Evolutionary conservation across 495 filamentous ascomycete species (phyloP).

Genomic region (Hypoxylon trugodes): DNA sequence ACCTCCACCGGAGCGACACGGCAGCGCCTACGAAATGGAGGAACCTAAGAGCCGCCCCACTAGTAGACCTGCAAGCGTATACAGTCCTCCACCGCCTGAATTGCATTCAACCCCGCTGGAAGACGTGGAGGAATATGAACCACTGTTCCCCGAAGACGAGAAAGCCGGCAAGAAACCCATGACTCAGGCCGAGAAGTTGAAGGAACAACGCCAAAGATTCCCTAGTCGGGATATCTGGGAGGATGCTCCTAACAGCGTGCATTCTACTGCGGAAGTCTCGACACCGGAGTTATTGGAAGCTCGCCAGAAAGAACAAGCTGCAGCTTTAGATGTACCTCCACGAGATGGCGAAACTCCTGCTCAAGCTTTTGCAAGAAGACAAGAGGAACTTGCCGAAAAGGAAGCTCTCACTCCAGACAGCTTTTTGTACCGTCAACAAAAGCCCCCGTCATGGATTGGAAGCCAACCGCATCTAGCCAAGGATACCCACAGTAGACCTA

Average conservation of each 20-base stretch:
- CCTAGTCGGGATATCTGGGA: conserved; percentile 97
- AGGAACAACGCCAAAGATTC: conserved; percentile 75
- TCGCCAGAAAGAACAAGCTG: conserved; percentile 41
- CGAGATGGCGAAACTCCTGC: conserved; percentile 58
- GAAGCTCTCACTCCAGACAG: conserved; percentile 51
- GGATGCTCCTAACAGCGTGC: conserved; percentile 87
- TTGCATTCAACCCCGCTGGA: conserved; percentile 78
- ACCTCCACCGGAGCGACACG: conserved; percentile 67
- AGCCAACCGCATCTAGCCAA: conserved; percentile 52
- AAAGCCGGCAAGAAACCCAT: conserved; percentile 59
- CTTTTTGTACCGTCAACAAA: conserved; percentile 57
- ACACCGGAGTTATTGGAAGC: conserved; percentile 72
- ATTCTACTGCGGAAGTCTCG: conserved; percentile 84
- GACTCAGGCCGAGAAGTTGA: conserved; percentile 60
- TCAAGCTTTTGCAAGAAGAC: conserved; percentile 61
- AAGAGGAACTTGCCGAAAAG: conserved; percentile 63
- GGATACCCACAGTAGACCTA: conserved; percentile 52
- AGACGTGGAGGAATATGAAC: conserved; percentile 94
- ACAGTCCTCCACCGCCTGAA: conserved; percentile 50
- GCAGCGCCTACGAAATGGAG: conserved; percentile 64
- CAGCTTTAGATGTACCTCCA: conserved; percentile 34
- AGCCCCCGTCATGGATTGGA: conserved; percentile 55
- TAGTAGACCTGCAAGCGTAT: conserved; percentile 72
- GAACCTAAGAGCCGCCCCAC: conserved; percentile 70
- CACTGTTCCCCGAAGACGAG: conserved; percentile 88